Evolutionary conservation across 306 rosid species (phyloP).

Genomic region (Fragaria vesca): DNA sequence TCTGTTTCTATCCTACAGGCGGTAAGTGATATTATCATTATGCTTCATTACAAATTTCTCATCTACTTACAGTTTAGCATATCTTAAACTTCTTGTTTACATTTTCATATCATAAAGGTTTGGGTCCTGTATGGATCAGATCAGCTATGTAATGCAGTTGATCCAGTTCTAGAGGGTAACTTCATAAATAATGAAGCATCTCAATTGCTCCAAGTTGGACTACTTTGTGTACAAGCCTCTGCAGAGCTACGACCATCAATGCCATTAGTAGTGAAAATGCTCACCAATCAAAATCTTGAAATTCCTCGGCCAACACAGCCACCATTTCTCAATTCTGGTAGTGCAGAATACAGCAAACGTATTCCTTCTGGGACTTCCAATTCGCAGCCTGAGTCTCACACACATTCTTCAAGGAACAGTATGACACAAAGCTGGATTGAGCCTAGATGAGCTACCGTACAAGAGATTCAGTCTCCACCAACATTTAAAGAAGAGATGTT

Average conservation of each 20-base stretch:
- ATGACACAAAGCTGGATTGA: constrained; percentile 40
- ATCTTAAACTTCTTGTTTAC: not conserved
- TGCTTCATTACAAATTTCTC: not conserved
- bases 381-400: constrained; percentile 22
- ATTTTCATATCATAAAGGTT: constrained; percentile 24
- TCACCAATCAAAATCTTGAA: constrained; percentile 25
- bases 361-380: not conserved
- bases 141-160: constrained; percentile 36
- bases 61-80: not conserved
- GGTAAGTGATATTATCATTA: constrained; percentile 18
- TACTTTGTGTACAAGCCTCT: constrained; percentile 53
- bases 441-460: constrained; percentile 32
- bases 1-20: constrained; percentile 33
- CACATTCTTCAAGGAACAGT: constrained; percentile 29
- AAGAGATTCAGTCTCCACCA: not conserved
- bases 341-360: constrained; percentile 4
- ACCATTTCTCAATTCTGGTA: constrained; percentile 37
- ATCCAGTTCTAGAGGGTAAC: constrained; percentile 34
- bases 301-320: constrained; percentile 51
- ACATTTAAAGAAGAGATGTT: not conserved
- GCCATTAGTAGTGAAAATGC: constrained; percentile 49
- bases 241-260: constrained; percentile 53
- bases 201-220: constrained; percentile 45
- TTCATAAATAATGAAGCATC: constrained; percentile 36
- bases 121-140: constrained; percentile 43